Evolutionary conservation across 1,284 basidiomycete species (phyloP).

Genomic region (Dichomitus squalens): DNA sequence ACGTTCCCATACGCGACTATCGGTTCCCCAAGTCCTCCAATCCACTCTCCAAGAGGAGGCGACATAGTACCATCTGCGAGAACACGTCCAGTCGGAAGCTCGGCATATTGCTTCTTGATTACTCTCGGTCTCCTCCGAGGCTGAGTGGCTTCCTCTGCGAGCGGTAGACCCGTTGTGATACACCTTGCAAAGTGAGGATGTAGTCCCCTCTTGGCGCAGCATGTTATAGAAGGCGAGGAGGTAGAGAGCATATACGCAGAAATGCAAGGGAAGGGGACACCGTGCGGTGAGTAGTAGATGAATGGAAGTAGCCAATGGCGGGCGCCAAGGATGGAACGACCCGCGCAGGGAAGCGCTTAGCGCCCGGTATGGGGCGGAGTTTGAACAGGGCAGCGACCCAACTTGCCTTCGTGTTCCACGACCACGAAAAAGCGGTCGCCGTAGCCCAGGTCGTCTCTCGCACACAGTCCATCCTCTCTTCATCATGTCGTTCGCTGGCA

Average conservation of each 20-base stretch:
- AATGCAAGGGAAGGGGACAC: conserved; percentile 5
- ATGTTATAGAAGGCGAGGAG: conserved; percentile 14
- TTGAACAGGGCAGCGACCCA: conserved; percentile 28
- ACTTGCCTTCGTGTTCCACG: conserved; percentile 26
- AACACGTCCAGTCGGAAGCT: conserved; percentile 52
- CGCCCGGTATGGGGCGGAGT: conserved; percentile 29
- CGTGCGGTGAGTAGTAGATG: too few species aligned
- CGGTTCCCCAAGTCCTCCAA: conserved; percentile 25
- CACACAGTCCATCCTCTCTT: conserved; percentile 17
- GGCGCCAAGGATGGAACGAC: conserved; percentile 13
- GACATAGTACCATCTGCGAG: conserved; percentile 41
- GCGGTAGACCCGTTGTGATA: not conserved
- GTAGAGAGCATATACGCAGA: conserved; percentile 17
- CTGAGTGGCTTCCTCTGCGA: not conserved
- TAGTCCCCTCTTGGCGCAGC: conserved; percentile 13
- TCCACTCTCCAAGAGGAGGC: conserved; percentile 27
- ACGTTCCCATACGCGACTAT: conserved; percentile 7
- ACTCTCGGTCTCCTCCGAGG: conserved; percentile 22
- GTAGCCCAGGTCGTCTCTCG: conserved; percentile 38
- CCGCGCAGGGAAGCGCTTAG: conserved; percentile 4
- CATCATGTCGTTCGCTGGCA: conserved; percentile 81
- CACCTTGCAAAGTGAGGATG: not conserved
- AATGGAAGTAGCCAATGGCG: conserved; percentile 5
- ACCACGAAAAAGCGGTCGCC: conserved; percentile 39
- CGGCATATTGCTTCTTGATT: conserved; percentile 55